phyloP scores from a whole-genome alignment of 2,329 filamentous ascomycete species.

The Hymenoscyphus salicellus region DNA sequence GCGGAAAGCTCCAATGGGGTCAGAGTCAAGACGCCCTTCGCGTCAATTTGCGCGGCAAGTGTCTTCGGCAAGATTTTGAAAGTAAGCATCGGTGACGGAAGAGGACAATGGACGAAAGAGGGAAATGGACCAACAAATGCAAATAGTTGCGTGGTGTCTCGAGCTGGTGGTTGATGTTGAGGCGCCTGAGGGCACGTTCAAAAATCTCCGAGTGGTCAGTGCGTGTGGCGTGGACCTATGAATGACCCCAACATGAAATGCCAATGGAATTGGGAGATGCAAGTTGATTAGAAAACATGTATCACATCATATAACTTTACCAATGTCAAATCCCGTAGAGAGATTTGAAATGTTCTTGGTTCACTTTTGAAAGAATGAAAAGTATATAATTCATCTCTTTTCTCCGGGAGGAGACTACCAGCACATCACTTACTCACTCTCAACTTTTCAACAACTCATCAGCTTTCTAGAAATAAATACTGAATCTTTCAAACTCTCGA shows the following conservation, averaged over 20 bases:
- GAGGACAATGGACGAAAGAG: not conserved
- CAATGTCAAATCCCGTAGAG: not conserved
- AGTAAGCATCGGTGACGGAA: not conserved
- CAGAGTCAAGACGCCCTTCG: not conserved
- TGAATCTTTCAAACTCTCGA: not conserved
- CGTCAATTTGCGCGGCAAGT: not conserved
- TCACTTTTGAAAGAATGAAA: not conserved
- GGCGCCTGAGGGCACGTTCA: not conserved
- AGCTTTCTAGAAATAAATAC: not conserved
- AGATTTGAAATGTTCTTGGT: not conserved
- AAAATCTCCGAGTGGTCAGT: not conserved
- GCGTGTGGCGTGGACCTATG: not conserved
- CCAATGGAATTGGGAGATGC: not conserved
- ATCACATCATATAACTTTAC: not conserved
- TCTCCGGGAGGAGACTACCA: not conserved
- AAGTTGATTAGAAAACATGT: not conserved
- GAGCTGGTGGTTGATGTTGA: not conserved
- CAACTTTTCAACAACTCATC: not conserved
- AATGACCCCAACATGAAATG: not conserved
- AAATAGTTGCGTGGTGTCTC: too few species aligned
- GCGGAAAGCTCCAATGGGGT: not conserved
- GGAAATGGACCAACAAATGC: not conserved
- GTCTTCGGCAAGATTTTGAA: not conserved
- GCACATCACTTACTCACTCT: not conserved
- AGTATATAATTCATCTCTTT: not conserved